phyloP scores from a whole-genome alignment of 2,329 filamentous ascomycete genomes.

The Aspergillus jensenii region DNA sequence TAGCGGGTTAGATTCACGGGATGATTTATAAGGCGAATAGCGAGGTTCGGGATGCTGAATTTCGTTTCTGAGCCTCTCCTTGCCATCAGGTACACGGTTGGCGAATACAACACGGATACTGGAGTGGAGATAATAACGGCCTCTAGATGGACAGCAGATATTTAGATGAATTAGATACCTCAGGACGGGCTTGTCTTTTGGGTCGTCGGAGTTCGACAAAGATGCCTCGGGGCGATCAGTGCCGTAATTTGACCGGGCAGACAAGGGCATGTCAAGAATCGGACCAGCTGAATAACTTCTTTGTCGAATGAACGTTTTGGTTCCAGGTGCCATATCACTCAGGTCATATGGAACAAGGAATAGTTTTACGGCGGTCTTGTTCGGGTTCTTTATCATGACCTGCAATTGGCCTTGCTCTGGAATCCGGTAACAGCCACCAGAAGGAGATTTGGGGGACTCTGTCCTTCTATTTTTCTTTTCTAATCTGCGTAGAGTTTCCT shows the following conservation, averaged over 20 bases:
- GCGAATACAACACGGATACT: constrained; percentile 93
- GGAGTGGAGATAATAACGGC: constrained; percentile 87
- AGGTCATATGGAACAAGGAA: constrained; percentile 94
- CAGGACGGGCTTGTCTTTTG: constrained; percentile 64
- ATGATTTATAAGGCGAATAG: constrained; percentile 79
- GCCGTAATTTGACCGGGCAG: constrained; percentile 41
- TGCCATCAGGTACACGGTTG: constrained; percentile 91
- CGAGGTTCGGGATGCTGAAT: constrained; percentile 84
- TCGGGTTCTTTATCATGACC: constrained; percentile 96
- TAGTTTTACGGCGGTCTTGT: constrained; percentile 95
- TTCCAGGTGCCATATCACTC: constrained; percentile 85
- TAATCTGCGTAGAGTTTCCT: constrained; percentile 43
- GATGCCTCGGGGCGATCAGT: constrained; percentile 57
- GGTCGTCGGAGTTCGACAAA: constrained; percentile 42
- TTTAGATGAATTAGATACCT: constrained; percentile 91
- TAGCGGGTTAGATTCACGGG: constrained; percentile 42
- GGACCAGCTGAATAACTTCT: constrained; percentile 87
- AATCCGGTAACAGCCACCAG: constrained; percentile 89
- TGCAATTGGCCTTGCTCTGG: constrained; percentile 92
- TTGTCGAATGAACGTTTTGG: constrained; percentile 94
- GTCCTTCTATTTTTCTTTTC: constrained; percentile 63
- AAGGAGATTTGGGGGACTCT: constrained; percentile 65
- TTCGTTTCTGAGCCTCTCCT: constrained; percentile 88
- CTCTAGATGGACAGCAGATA: constrained; percentile 82
- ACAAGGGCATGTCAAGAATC: constrained; percentile 69